Evolutionary conservation across 1,284 basidiomycete species (phyloP).

Genomic region (Fomitopsis pinicola): DNA sequence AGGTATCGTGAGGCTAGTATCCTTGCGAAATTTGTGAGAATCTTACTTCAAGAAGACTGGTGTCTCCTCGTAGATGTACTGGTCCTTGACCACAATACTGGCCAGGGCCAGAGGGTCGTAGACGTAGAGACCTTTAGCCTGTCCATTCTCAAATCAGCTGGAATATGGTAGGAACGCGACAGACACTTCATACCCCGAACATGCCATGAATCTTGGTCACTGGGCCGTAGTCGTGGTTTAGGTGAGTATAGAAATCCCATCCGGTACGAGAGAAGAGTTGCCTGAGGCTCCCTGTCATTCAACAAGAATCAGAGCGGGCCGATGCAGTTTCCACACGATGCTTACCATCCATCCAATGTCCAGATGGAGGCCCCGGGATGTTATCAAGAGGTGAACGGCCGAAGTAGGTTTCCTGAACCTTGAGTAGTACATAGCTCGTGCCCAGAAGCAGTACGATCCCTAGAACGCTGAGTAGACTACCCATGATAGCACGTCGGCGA

Average conservation of each 20-base stretch:
- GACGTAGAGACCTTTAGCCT: constrained; percentile 14
- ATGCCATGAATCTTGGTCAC: constrained; percentile 10
- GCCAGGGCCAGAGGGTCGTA: constrained; percentile 15
- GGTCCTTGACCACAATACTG: constrained; percentile 12
- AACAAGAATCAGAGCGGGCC: too few relatives aligned
- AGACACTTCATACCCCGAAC: constrained; percentile 8
- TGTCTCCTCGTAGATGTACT: constrained; percentile 13
- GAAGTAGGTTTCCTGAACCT: background rate
- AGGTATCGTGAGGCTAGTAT: background rate
- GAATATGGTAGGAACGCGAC: background rate
- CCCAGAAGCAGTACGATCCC: background rate
- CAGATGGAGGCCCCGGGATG: constrained; percentile 17
- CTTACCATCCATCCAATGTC: constrained; percentile 15
- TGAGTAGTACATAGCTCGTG: background rate
- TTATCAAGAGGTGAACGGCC: constrained; percentile 14
- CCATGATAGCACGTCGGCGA: background rate
- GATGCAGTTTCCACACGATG: too few relatives aligned
- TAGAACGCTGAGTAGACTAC: background rate
- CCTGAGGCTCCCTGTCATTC: constrained; percentile 11
- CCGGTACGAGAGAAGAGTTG: constrained; percentile 13
- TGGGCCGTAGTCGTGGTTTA: constrained; percentile 10
- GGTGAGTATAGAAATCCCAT: constrained; percentile 13
- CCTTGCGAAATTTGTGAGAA: too few relatives aligned
- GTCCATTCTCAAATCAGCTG: too few relatives aligned
- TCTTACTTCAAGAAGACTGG: constrained; percentile 11